Conservation (phyloP, 129 eudicot genomes). For the Mikania micrantha region DNA sequence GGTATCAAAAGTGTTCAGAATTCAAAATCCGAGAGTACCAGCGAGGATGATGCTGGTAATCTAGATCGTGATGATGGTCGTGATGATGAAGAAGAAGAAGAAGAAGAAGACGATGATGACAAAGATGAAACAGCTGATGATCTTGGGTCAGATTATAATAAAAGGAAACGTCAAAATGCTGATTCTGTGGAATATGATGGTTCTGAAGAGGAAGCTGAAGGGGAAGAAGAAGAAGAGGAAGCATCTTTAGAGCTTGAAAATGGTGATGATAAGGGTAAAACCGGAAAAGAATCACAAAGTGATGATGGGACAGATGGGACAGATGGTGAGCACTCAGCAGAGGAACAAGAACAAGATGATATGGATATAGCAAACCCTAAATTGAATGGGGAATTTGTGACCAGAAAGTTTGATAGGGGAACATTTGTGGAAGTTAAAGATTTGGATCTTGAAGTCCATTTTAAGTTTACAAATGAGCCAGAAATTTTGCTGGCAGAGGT, state of each 20-base stretch:
- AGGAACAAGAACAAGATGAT: slow-evolving; percentile 23
- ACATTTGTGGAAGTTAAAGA: slow-evolving; percentile 43
- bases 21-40: slow-evolving; percentile 24
- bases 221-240: slow-evolving; percentile 33
- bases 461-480: slow-evolving; percentile 61
- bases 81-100: slow-evolving; percentile 8
- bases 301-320: slow-evolving; percentile 35
- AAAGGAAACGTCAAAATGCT: slow-evolving; percentile 52
- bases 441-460: slow-evolving; percentile 48
- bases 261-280: slow-evolving; percentile 24
- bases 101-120: slow-evolving; percentile 35
- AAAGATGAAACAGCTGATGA: slow-evolving; percentile 57
- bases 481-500: slow-evolving; percentile 77
- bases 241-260: slow-evolving; percentile 26
- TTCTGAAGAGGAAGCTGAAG: slow-evolving; percentile 34
- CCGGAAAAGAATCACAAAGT: slow-evolving; percentile 13
- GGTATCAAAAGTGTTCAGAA: slow-evolving; percentile 47
- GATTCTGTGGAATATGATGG: slow-evolving; percentile 85
- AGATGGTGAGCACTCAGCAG: slow-evolving; percentile 20
- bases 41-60: slow-evolving; percentile 27
- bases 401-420: slow-evolving; percentile 38
- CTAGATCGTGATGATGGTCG: slow-evolving; percentile 9
- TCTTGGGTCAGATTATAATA: slow-evolving; percentile 53
- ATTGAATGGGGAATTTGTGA: background rate
- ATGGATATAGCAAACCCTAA: slow-evolving; percentile 24